These are phyloP conservation scores for Candida pseudoviswanathii DNA, from an alignment of 1,139 yeast species.

Conservation along the genomic window DNA sequence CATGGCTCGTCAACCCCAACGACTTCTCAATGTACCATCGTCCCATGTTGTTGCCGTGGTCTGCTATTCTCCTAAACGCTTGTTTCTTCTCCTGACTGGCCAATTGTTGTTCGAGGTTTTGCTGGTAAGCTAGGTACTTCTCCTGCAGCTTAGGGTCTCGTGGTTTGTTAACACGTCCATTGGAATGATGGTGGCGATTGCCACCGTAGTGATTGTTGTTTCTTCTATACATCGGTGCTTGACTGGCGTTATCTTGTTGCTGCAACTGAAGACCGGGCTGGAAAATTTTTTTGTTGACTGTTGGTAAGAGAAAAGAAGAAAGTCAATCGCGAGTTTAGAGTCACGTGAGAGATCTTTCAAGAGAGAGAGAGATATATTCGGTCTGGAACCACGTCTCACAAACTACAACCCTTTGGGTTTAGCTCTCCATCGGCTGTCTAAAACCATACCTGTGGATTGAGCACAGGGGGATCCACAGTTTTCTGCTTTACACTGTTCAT, in stretches of 20 bases:
- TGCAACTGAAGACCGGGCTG: not conserved
- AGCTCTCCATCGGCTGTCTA: too few species aligned
- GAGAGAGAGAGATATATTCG: too few species aligned
- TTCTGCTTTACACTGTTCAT: too few species aligned
- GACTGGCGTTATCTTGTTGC: not conserved
- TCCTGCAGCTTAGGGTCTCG: slow-evolving; percentile 16
- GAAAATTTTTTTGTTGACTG: not conserved
- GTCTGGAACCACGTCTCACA: too few species aligned
- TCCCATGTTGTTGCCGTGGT: slow-evolving; percentile 84
- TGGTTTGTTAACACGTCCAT: slow-evolving; percentile 8
- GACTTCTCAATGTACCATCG: slow-evolving; percentile 66
- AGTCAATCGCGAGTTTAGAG: too few species aligned
- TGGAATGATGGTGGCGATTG: slow-evolving; percentile 1
- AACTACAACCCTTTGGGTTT: too few species aligned
- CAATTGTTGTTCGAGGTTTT: slow-evolving; percentile 45
- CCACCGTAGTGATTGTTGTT: slow-evolving; percentile 4
- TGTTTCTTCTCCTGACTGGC: slow-evolving; percentile 52
- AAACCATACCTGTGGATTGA: too few species aligned
- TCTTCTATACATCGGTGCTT: slow-evolving; percentile 1
- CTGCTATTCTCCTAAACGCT: slow-evolving; percentile 80
- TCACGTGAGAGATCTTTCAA: too few species aligned
- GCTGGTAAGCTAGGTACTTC: slow-evolving; percentile 28
- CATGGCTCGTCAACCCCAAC: slow-evolving; percentile 40
- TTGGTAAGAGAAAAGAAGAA: too few species aligned
- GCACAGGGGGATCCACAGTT: too few species aligned